Base-by-base conservation (phyloP, 257 asterid species). In the Solanum clarkiae region DNA sequence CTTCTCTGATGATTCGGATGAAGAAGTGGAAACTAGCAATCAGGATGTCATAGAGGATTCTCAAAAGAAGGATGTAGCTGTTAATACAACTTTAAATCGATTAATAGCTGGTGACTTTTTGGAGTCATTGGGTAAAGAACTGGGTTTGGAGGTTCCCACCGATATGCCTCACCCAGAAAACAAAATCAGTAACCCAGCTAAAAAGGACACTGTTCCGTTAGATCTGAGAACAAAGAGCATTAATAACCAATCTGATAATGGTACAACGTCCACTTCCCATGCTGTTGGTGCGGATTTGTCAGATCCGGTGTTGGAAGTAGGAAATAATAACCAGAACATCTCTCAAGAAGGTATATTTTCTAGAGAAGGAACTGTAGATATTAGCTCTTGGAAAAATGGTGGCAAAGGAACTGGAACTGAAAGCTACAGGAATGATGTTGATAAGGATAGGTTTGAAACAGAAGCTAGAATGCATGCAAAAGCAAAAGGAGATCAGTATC, bases 91-190 rank as follows among this genome's bases (percentile, higher is more conserved):
- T 40, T 90, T 95, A 83, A 95, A 92, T 83, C 98, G 98, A 56
- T 84, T 96, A 90, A 95, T 95, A 84, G 98, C 98, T 80, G 99
- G 98, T 8, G 99, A 96, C 92, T 96, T 96, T 91, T 90, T 96
- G 85, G 96, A 96, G 88, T 95, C 99, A 20, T 86, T 96, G 84
- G 99, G 99, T 26, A 95, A 94, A 88, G 99, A 96, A 89, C 86
- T 96, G 42, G 99, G 99, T 66, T 86, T 96, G 63, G 88, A 62
- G 79, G 97, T 96, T 83, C 98, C 99, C 44, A 97, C 96, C 7
- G 97, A 93, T 88, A 85, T 87, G 84, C 92, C 95, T 71, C 71
- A 24, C 36, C 71, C 89, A 6, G 94, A 89, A 85, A 90, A 79
- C 87, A 90, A 87, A 87, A 60, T 86, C 22, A 86, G 87, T 53